phyloP scores from a whole-genome alignment of 805 yeast species.

The Pichia heedii region DNA sequence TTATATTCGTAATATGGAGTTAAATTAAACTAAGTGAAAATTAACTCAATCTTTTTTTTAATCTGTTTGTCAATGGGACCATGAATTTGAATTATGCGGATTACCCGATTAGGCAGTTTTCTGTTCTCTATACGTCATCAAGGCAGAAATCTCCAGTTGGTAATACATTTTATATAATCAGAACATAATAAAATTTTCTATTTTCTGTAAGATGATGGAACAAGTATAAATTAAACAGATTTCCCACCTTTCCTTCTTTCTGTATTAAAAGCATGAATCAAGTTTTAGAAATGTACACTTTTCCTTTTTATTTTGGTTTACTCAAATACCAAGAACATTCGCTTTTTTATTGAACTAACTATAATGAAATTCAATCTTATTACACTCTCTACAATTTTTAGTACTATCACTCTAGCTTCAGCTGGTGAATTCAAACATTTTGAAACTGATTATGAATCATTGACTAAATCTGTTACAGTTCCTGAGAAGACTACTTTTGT shows the following conservation, averaged over 20 bases:
- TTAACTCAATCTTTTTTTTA: too few relatives aligned
- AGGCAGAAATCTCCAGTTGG: not conserved
- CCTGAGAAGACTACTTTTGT: not conserved
- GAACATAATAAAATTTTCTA: not conserved
- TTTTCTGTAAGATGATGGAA: not conserved
- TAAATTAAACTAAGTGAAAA: too few relatives aligned
- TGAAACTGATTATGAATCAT: not conserved
- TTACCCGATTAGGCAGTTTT: not conserved
- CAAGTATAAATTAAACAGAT: not conserved
- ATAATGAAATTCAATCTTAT: constrained; percentile 5
- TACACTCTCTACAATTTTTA: constrained; percentile 3
- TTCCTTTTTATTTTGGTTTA: not conserved
- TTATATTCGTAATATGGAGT: too few relatives aligned
- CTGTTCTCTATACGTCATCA: not conserved
- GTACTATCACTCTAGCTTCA: not conserved
- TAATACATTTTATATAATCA: not conserved
- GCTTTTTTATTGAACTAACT: not conserved
- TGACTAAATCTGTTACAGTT: not conserved
- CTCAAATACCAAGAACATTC: not conserved
- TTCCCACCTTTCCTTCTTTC: not conserved
- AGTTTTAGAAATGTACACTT: not conserved
- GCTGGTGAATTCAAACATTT: not conserved
- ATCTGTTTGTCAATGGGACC: not conserved
- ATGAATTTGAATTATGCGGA: not conserved
- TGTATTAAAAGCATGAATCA: not conserved